A percentile compares a stretch with the other conserved stretches of the same genome.
Conservation (phyloP, 2,329 filamentous ascomycete genomes). For the Gaeumannomyces sp. region DNA sequence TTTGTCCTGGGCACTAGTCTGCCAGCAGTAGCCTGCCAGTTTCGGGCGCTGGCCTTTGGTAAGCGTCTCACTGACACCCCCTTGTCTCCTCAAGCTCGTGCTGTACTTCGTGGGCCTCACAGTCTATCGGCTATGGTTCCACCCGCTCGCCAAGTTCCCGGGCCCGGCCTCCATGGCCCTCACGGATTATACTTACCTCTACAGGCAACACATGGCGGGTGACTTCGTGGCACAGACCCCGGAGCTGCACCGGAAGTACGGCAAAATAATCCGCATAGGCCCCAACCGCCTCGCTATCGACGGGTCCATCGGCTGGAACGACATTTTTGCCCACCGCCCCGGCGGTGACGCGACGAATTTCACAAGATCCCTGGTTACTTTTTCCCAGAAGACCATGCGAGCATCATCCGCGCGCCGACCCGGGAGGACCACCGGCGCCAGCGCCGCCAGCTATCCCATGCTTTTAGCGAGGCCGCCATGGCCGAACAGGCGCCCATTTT, state of each 20-base stretch:
- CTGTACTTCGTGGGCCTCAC: slow-evolving; percentile 11
- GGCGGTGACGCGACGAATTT: not conserved
- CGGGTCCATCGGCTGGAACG: slow-evolving; percentile 1
- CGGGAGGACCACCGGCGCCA: slow-evolving; percentile 19
- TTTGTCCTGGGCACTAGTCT: not conserved
- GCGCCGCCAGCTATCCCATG: slow-evolving; percentile 19
- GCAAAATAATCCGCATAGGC: slow-evolving; percentile 5
- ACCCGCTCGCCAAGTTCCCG: slow-evolving; percentile 6
- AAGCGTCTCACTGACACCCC: not conserved
- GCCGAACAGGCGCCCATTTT: slow-evolving; percentile 21
- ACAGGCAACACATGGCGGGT: not conserved
- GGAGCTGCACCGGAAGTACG: slow-evolving; percentile 4
- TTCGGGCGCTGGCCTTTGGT: not conserved
- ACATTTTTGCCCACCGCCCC: not conserved
- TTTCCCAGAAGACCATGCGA: not conserved
- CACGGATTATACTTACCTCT: not conserved
- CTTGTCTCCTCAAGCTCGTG: not conserved
- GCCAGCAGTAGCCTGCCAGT: not conserved
- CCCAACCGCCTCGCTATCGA: slow-evolving; percentile 4
- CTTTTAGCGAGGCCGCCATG: slow-evolving; percentile 23
- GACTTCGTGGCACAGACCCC: not conserved
- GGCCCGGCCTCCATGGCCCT: slow-evolving; percentile 26
- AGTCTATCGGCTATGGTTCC: slow-evolving; percentile 7
- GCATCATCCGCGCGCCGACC: slow-evolving; percentile 21
- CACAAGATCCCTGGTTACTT: not conserved